phyloP scores from a whole-genome alignment of 352 stramenopile genomes.

The Peronospora farinosa region DNA sequence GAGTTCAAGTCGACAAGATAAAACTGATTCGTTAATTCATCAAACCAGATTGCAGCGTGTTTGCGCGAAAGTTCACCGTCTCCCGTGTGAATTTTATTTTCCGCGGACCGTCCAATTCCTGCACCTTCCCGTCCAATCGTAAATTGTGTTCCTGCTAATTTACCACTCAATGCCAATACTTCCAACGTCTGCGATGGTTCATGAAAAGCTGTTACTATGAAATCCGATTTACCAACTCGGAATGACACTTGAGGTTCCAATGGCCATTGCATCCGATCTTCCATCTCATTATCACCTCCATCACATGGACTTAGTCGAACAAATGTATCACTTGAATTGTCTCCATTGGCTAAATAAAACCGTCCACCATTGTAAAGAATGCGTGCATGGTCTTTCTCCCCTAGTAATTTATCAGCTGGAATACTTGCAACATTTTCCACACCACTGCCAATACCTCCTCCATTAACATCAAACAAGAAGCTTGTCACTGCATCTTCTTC shows the following conservation, averaged over 20 bases:
- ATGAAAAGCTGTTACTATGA: slow-evolving; percentile 55
- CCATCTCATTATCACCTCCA: slow-evolving; percentile 29
- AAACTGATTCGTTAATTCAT: slow-evolving; percentile 68
- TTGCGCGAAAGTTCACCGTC: slow-evolving; percentile 93
- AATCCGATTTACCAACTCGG: slow-evolving; percentile 77
- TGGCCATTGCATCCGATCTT: slow-evolving; percentile 77
- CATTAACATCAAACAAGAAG: slow-evolving; percentile 52
- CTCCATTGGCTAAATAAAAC: slow-evolving; percentile 60
- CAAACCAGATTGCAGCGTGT: slow-evolving; percentile 91
- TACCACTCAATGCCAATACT: slow-evolving; percentile 51
- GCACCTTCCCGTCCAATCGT: slow-evolving; percentile 82
- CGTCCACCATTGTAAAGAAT: slow-evolving; percentile 48
- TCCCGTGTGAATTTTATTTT: slow-evolving; percentile 90
- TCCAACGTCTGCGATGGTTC: slow-evolving; percentile 48
- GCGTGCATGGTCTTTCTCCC: slow-evolving; percentile 41
- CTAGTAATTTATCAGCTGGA: slow-evolving; percentile 65
- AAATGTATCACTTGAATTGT: slow-evolving; percentile 58
- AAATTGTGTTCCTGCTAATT: slow-evolving; percentile 66
- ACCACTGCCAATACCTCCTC: slow-evolving; percentile 50
- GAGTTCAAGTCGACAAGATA: slow-evolving; percentile 84
- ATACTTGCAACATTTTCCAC: slow-evolving; percentile 56
- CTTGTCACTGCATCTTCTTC: slow-evolving; percentile 71
- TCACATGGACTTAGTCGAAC: slow-evolving; percentile 45
- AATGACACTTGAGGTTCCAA: slow-evolving; percentile 56
- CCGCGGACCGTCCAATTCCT: slow-evolving; percentile 77